Percentiles rank a stretch among this genome's conserved stretches.
These are phyloP conservation scores for Saccharum spontaneum DNA, from an alignment of 176 grass and related monocot species.

Conservation along the genomic window DNA sequence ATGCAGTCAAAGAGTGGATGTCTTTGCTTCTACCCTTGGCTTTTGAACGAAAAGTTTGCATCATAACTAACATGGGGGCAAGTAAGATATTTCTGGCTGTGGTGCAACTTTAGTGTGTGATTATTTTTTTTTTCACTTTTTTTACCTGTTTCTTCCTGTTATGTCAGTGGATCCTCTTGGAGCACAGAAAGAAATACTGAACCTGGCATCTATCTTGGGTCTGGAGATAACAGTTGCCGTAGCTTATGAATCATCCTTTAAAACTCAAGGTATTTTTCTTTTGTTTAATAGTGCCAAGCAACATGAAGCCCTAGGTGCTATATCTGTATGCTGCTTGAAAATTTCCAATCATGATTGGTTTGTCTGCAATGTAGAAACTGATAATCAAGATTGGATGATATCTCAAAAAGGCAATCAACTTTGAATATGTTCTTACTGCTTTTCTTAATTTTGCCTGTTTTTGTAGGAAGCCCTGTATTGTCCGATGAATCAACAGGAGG, in stretches of 20 bases:
- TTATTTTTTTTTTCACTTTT: slow-evolving; percentile 28
- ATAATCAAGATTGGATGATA: background rate
- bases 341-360: background rate
- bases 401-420: background rate
- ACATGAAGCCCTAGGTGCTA: background rate
- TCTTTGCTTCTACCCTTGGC: slow-evolving; percentile 81
- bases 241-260: slow-evolving; percentile 59
- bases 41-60: slow-evolving; percentile 68
- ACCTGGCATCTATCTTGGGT: slow-evolving; percentile 64
- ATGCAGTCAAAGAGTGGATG: slow-evolving; percentile 87
- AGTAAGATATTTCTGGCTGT: slow-evolving; percentile 48
- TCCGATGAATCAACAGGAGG: slow-evolving; percentile 34
- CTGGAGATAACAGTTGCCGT: slow-evolving; percentile 66
- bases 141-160: slow-evolving; percentile 8
- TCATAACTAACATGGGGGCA: slow-evolving; percentile 97
- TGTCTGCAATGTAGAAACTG: background rate
- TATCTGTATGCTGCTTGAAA: background rate
- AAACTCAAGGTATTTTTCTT: slow-evolving; percentile 27
- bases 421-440: background rate
- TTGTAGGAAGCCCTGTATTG: slow-evolving; percentile 37
- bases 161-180: slow-evolving; percentile 80
- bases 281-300: background rate
- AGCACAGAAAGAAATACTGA: slow-evolving; percentile 76
- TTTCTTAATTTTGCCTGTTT: slow-evolving; percentile 33
- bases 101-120: slow-evolving; percentile 13